Evolutionary conservation across 2,329 filamentous ascomycete genomes (phyloP), one percentile per base, ranked within the genome.

Genomic region (Penicillium sp.): DNA sequence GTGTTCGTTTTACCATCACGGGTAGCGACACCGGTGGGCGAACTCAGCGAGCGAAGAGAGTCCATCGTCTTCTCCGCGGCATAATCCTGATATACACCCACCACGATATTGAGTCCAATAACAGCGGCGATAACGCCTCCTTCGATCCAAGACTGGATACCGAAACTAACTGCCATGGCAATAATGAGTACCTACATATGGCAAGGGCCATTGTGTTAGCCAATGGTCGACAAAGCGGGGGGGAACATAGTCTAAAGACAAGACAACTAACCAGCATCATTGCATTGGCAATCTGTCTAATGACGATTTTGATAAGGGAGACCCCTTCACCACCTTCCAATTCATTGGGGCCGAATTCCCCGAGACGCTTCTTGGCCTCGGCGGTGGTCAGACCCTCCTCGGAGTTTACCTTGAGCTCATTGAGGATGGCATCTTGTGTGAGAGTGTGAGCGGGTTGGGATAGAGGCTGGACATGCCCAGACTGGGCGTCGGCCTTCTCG

Each of bases 141-240:
- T 77, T 88, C 85, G 58, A 88, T 83, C 71, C 81, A 87, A 62
- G 86, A 85, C 41, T 81, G 74, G 26, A 86, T 84, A 38, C 83
- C 85, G 69, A 84, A 85, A 70, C 82, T 83, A 55, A 85, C 82
- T 61, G 87, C 88, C 87, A 91, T 91, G 68, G 91, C 90, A 71
- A 91, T 88, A 70, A 92, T 85, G 67, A 93, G 88, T 62, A 91
- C 89, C 89, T 91, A 68, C 58, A 85, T 29, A 9, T 15, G 17
- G 31, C 29, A 15, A 56, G 13, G 23, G 19, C 13, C 23, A 35
- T 21, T 21, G 15, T 17, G 23, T 58, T 52, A 58, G 38, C 23
- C 55, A 57, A 49, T 46, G 15, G 41, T 23, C 23, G 19, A 17
- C 8, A 47, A 55, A 55, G 19, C 7, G 17, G 15, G 13, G 23